Evolutionary conservation across 2,329 filamentous ascomycete species (phyloP), one percentile per base, ranked within the genome.

Genomic region (Phyllosticta citrichinensis): DNA sequence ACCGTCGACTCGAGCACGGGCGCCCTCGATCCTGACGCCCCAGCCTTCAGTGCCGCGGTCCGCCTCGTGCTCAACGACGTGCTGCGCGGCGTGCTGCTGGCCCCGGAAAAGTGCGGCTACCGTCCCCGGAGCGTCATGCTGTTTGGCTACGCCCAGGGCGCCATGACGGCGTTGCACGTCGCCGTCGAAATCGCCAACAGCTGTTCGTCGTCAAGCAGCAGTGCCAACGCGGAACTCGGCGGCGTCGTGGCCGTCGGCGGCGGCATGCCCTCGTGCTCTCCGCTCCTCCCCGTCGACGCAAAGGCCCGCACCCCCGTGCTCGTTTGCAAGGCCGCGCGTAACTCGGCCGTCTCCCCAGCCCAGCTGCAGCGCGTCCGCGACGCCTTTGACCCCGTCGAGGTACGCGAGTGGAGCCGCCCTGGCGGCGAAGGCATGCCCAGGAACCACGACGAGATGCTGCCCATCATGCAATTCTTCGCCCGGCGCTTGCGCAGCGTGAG

Each of bases 381-480:
- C 52, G 81, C 83, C 60, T 94, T 93, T 73, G 76, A 80, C 52
- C 70, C 70, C 53, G 63, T 72, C 2, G 73, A 76, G 64, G 60
- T 74, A 54, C 70, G 69, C 58, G 73, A 75, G 57, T 76, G 74
- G 74, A 71, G 67, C 68, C 71, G 68, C 68, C 84, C 86, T 69
- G 74, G 72, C 2, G 88, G 87, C 5, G 90, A 96, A 72, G 82
- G 81, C 1, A 96, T 97, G 92, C 91, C 91, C n/a, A 78, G 80
- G 54, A 87, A 81, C 70, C 80, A 87, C 58, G 91, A 95, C 11
- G 92, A 97, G 79, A 92, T 95, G 81, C 70, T 92, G 68, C 91
- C 92, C 0, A 82, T 97, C 63, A 97, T 97, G 91, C 84, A 87
- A 69, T 97, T 86, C 71, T 82, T 91, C 67, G 86, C 87, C 0